Conservation (phyloP, 768 basidiomycete species). For the Termitomyces sp. region DNA sequence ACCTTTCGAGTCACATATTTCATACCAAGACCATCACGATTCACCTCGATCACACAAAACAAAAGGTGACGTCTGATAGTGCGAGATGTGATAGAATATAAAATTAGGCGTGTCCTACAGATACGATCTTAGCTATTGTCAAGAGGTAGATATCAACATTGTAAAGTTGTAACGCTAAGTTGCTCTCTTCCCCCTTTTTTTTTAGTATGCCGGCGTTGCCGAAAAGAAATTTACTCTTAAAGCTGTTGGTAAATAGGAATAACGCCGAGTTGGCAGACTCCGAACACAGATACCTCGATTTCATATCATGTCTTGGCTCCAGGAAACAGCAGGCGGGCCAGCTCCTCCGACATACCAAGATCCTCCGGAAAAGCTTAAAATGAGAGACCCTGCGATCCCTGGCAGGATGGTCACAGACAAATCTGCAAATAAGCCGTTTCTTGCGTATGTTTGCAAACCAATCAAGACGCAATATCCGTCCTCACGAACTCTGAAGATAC, state of each 20-base stretch:
- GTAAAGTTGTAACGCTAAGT: no score
- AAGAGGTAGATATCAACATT: no score
- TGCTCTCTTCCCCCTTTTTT: no score
- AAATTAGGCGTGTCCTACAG: no score
- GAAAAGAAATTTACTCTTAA: not conserved
- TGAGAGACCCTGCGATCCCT: slow-evolving; percentile 60
- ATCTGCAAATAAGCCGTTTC: slow-evolving; percentile 81
- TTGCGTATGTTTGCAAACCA: slow-evolving; percentile 55
- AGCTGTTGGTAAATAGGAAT: not conserved
- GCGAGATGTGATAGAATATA: no score
- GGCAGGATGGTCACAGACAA: slow-evolving; percentile 71
- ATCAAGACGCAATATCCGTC: slow-evolving; percentile 3
- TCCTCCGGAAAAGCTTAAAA: slow-evolving; percentile 44
- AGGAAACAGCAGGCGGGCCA: slow-evolving; percentile 40
- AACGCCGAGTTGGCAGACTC: not conserved
- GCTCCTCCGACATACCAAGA: slow-evolving; percentile 35
- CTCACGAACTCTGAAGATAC: slow-evolving; percentile 42
- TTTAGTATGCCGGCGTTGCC: not conserved
- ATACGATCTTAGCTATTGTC: no score
- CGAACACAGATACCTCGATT: not conserved
- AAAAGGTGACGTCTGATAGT: no score
- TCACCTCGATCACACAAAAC: no score
- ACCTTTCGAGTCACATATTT: not conserved
- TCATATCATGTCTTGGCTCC: slow-evolving; percentile 63
- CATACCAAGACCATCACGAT: not conserved